phyloP scores from a whole-genome alignment of 179 eudicot species.

The Amaranthus tricolor region DNA sequence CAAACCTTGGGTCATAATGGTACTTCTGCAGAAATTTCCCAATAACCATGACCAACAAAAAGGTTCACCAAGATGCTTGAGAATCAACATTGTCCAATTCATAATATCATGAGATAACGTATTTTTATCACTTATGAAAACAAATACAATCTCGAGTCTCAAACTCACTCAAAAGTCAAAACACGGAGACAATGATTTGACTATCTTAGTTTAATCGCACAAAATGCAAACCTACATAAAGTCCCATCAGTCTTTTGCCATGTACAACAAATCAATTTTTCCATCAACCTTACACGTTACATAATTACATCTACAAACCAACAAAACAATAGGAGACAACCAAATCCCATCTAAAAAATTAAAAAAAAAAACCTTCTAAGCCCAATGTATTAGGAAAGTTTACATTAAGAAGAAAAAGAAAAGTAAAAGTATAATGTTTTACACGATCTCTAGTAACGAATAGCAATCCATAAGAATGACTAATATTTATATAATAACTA shows the following conservation, averaged over 20 bases:
- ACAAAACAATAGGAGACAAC: not conserved
- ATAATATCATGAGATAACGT: not conserved
- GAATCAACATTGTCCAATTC: not conserved
- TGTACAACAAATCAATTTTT: not conserved
- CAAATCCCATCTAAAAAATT: not conserved
- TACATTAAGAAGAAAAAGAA: not conserved
- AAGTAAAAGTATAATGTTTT: not conserved
- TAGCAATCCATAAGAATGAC: not conserved
- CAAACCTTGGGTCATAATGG: not conserved
- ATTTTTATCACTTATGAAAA: not conserved
- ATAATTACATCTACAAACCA: not conserved
- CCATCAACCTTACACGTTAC: not conserved
- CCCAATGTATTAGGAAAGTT: not conserved
- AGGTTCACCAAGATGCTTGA: not conserved
- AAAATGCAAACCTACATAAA: not conserved
- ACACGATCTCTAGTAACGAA: not conserved
- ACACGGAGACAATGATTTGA: not conserved
- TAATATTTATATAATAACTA: conserved; percentile 3
- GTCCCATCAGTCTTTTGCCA: not conserved
- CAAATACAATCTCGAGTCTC: not conserved
- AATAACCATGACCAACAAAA: not conserved
- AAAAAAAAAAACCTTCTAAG: not conserved
- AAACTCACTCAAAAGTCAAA: not conserved
- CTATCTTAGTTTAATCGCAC: not conserved
- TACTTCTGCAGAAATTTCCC: not conserved